These are phyloP conservation scores for Martensiomyces pterosporus DNA, from an alignment of 192 early-diverging fungal genomes.

Conservation along the genomic window DNA sequence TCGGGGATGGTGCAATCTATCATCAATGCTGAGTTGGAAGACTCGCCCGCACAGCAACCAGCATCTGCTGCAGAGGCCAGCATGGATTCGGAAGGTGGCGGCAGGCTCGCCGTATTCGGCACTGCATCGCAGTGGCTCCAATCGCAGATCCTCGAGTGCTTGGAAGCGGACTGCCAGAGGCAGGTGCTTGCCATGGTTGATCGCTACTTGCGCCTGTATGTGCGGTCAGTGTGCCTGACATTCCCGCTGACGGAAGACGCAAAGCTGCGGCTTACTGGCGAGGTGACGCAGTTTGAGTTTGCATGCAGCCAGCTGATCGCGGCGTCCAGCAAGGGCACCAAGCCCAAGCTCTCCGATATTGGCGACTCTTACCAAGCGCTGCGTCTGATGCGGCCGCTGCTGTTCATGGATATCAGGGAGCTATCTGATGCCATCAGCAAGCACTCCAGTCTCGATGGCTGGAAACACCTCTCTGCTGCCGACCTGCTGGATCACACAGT, in stretches of 20 bases:
- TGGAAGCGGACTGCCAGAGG: slow-evolving; percentile 3
- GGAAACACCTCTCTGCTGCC: background rate
- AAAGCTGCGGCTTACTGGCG: slow-evolving; percentile 20
- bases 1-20: slow-evolving; percentile 4
- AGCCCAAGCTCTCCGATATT: slow-evolving; percentile 1
- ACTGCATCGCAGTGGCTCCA: slow-evolving; percentile 27
- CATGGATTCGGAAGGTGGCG: too few relatives aligned
- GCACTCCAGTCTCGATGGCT: background rate
- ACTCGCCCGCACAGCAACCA: too few relatives aligned
- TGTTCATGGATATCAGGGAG: slow-evolving; percentile 19
- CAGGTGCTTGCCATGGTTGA: slow-evolving; percentile 8
- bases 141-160: slow-evolving; percentile 15
- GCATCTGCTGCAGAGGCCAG: too few relatives aligned
- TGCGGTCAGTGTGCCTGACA: slow-evolving; percentile 5
- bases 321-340: background rate
- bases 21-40: background rate
- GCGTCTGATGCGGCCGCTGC: slow-evolving; percentile 25
- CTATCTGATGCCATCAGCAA: background rate
- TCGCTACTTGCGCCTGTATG: slow-evolving; percentile 10
- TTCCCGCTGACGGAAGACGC: slow-evolving; percentile 29
- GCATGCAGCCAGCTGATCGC: slow-evolving; percentile 26
- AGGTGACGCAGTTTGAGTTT: slow-evolving; percentile 37
- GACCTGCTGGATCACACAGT: slow-evolving; percentile 20
- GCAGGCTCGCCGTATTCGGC: background rate
- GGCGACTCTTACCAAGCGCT: slow-evolving; percentile 15